Conservation (phyloP, 2,329 filamentous ascomycete genomes). For the Cercospora sp. region DNA sequence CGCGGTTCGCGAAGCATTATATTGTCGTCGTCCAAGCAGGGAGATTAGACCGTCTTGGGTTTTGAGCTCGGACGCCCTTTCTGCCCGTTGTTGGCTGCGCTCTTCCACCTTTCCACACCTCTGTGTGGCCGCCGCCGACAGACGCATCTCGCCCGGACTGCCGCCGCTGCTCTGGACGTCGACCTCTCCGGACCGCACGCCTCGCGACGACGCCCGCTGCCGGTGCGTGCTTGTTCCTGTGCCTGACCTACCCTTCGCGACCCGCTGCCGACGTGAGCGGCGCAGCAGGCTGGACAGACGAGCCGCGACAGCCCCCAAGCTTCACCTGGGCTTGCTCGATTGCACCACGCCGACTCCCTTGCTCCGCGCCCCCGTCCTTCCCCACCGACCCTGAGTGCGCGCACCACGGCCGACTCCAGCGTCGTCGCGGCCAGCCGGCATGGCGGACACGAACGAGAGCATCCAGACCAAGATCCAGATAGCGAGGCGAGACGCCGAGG, state of each 20-base stretch:
- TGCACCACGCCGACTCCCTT: slow-evolving; percentile 14
- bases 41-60: slow-evolving; percentile 12
- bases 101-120: slow-evolving; percentile 5
- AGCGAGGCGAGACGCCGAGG: slow-evolving; percentile 95
- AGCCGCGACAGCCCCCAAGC: slow-evolving; percentile 10
- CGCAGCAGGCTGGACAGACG: slow-evolving; percentile 19
- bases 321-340: slow-evolving; percentile 16
- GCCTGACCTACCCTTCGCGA: slow-evolving; percentile 5
- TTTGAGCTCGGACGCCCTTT: slow-evolving; percentile 6
- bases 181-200: slow-evolving; percentile 10
- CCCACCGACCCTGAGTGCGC: slow-evolving; percentile 15
- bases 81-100: slow-evolving; percentile 5
- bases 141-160: slow-evolving; percentile 1
- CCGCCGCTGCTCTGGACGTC: slow-evolving; percentile 9
- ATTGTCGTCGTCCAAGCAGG: slow-evolving; percentile 5
- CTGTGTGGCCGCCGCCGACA: slow-evolving; percentile 5
- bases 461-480: slow-evolving; percentile 75
- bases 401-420: slow-evolving; percentile 18
- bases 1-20: not conserved
- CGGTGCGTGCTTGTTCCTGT: slow-evolving; percentile 13
- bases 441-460: slow-evolving; percentile 54
- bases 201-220: slow-evolving; percentile 8
- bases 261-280: slow-evolving; percentile 15
- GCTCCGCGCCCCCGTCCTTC: slow-evolving; percentile 11
- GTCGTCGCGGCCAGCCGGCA: slow-evolving; percentile 31